Evolutionary conservation across 2,329 filamentous ascomycete species (phyloP), one percentile per base, ranked within the genome.

Genomic region (Bisporella sp.): DNA sequence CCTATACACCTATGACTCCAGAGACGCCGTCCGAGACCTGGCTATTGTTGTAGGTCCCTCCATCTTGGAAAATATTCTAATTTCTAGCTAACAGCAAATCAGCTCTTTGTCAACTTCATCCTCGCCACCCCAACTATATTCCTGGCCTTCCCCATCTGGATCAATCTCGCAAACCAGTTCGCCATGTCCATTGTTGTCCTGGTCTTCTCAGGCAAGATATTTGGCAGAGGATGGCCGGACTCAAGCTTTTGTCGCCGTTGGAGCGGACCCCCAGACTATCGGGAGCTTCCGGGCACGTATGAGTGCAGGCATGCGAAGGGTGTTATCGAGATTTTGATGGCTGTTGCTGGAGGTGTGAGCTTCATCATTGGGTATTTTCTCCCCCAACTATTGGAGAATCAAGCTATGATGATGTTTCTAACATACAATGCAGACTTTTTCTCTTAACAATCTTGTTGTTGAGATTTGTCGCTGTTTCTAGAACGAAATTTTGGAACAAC

Each of bases 51-150:
- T 52, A 47, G 44, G 41, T 49, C 37, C 12, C 30, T 42, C n/a
- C 37, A 9, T 39, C 35, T 39, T 39, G 35, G 35, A 39, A 39
- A 39, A 9, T 2, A 2, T 9, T 39, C 35, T 9, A 39, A 9
- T 39, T 3, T 21, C 11, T 21, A 7, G 21, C 21, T 21, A 21
- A 21, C 21, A 21, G 21, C 21, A 21, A 21, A 21, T 21, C 3
- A 52, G 50, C 8, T 52, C 6, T 35, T 45, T 11, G 47, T 52
- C 11, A 49, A 49, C 47, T 49, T 47, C 35, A 6, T 52, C 21
- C 21, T 52, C 37, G 45, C 47, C 5, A 31, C 47, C 4, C 50
- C 50, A 29, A 49, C 46, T 5, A 42, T 49, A 31, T 52, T 52
- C 39, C 33, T 47, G 6, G 30, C 45, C n/a, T 6, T 52, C 43